A percentile compares a stretch with the other conserved stretches of the same genome.
phyloP scores from a whole-genome alignment of 176 grass and related monocot genomes.

The Musa itinerans region DNA sequence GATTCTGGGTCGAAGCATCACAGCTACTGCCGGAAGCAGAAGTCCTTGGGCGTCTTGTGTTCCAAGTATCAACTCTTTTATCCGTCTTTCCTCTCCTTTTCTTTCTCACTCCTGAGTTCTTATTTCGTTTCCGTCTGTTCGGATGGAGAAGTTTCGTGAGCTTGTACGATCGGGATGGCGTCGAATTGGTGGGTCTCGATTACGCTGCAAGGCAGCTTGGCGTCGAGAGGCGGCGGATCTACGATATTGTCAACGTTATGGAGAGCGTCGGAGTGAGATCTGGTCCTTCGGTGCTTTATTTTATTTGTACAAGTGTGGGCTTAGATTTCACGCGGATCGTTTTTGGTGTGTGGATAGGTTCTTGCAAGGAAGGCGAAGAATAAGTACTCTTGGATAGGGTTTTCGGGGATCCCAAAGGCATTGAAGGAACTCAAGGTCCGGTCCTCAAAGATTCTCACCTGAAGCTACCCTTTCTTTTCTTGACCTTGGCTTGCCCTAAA shows the following conservation, averaged over 20 bases:
- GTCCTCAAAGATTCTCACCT: no score
- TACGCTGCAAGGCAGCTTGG: conserved; percentile 69
- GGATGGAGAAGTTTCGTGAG: conserved; percentile 55
- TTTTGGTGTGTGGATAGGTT: conserved; percentile 26
- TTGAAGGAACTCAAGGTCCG: conserved; percentile 68
- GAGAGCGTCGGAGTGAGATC: conserved; percentile 87
- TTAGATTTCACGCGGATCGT: not conserved
- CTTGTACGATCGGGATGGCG: conserved; percentile 61
- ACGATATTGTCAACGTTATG: conserved; percentile 95
- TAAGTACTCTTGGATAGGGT: conserved; percentile 78
- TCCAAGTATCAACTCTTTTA: conserved; percentile 41
- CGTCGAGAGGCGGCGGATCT: conserved; percentile 93
- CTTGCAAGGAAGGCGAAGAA: conserved; percentile 87
- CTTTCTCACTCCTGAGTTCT: not conserved
- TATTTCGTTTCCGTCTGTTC: not conserved
- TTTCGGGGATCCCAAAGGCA: conserved; percentile 57
- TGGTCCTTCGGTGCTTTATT: not conserved
- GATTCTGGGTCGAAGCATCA: conserved; percentile 24
- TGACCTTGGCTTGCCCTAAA: not conserved
- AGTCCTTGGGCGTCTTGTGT: conserved; percentile 79
- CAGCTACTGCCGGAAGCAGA: conserved; percentile 91
- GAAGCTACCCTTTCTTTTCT: not conserved
- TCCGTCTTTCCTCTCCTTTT: not conserved
- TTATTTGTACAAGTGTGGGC: not conserved
- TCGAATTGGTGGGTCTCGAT: conserved; percentile 63